Evolutionary conservation across 352 stramenopile genomes (phyloP).

Genomic region (Pythium rishiriense): DNA sequence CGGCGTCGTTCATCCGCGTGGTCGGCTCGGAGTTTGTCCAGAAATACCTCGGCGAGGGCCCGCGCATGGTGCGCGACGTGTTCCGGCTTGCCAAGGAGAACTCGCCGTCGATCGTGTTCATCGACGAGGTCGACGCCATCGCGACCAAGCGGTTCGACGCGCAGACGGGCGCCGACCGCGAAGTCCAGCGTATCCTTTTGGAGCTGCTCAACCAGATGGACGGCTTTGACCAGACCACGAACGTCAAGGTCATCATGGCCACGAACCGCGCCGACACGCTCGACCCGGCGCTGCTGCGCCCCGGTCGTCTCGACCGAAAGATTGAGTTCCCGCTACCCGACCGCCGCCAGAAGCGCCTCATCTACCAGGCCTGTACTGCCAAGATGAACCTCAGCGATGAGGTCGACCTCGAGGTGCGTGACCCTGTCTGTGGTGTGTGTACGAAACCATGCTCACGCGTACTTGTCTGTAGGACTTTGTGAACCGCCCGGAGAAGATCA

Average conservation of each 20-base stretch:
- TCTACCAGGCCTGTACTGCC: constrained; percentile 99
- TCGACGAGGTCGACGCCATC: constrained; percentile 99
- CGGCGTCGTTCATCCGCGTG: constrained; percentile 98
- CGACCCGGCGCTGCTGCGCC: constrained; percentile 97
- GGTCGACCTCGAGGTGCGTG: constrained; percentile 95
- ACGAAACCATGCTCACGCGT: neutral
- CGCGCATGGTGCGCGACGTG: constrained; percentile 99
- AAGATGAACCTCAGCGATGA: constrained; percentile 99
- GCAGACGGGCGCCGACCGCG: constrained; percentile 96
- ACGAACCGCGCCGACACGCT: constrained; percentile 99
- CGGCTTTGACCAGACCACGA: constrained; percentile 99
- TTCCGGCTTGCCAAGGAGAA: constrained; percentile 99
- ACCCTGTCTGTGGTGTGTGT: too few relatives aligned
- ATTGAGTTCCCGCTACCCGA: constrained; percentile 99
- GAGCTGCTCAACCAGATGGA: constrained; percentile 99
- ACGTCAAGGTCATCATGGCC: constrained; percentile 99
- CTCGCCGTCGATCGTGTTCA: constrained; percentile 99
- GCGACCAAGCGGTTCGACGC: constrained; percentile 99
- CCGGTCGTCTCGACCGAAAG: constrained; percentile 98
- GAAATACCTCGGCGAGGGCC: constrained; percentile 99
- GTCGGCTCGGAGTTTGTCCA: constrained; percentile 99
- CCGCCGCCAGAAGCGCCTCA: constrained; percentile 99
- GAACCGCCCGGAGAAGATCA: constrained; percentile 99
- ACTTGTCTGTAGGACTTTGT: constrained; percentile 94
- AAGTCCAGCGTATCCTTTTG: constrained; percentile 99